Percentiles rank a stretch among this genome's conserved stretches.
phyloP scores from a whole-genome alignment of 2,329 filamentous ascomycete species.

The Clarireedia hainanense region DNA sequence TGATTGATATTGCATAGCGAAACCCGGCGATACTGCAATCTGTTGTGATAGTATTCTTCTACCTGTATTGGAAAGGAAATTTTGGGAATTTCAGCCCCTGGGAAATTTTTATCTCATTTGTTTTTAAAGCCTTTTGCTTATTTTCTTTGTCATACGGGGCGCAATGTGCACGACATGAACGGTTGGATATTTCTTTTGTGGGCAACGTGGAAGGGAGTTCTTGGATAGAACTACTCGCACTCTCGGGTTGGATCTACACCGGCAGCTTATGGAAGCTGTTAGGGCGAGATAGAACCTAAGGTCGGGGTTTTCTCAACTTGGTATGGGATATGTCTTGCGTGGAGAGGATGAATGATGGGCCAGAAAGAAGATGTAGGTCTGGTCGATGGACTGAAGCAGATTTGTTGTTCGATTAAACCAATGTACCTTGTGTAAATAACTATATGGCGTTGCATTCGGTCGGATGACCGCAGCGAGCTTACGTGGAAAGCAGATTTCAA shows the following conservation, averaged over 20 bases:
- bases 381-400: neutral
- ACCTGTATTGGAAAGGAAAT: constrained; percentile 9
- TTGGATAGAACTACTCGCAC: constrained; percentile 2
- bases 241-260: constrained; percentile 5
- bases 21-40: constrained; percentile 5
- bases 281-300: neutral
- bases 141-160: constrained; percentile 5
- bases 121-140: neutral
- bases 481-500: too few relatives aligned
- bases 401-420: neutral
- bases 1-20: constrained; percentile 6
- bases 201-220: constrained; percentile 6
- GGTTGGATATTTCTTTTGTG: constrained; percentile 4
- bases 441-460: too few relatives aligned
- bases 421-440: too few relatives aligned
- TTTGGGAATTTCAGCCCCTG: neutral
- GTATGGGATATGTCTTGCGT: constrained; percentile 1
- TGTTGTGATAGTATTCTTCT: neutral
- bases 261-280: constrained; percentile 3
- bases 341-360: neutral
- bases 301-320: neutral
- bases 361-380: neutral
- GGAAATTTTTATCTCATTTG: constrained; percentile 1
- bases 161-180: constrained; percentile 5
- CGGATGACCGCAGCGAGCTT: too few relatives aligned